Conservation (phyloP, 2,329 filamentous ascomycete species). For the Fusarium sacchari region DNA sequence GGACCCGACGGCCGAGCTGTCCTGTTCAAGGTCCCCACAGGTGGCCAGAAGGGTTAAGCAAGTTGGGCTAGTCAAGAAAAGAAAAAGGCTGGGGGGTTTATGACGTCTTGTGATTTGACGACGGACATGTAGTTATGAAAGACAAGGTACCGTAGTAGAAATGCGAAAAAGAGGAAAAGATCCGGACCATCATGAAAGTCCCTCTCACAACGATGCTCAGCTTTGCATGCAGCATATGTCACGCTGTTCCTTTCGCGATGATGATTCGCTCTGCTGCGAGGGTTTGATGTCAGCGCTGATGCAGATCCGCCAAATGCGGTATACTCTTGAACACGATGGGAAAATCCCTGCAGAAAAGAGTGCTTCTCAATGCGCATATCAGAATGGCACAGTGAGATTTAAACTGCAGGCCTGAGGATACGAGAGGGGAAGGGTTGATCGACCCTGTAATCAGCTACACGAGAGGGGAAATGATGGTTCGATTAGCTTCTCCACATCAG, state of each 20-base stretch:
- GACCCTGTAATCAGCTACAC: constrained; percentile 1
- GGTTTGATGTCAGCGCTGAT: constrained; percentile 20
- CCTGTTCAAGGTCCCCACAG: constrained; percentile 68
- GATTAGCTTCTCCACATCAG: background rate
- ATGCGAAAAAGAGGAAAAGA: constrained; percentile 20
- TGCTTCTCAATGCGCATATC: background rate
- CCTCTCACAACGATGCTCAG: background rate
- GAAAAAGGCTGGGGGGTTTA: background rate
- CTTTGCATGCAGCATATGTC: background rate
- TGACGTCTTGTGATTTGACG: constrained; percentile 31
- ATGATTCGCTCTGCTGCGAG: constrained; percentile 5
- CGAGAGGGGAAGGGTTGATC: constrained; percentile 5
- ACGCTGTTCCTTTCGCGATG: background rate
- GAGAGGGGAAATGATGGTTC: constrained; percentile 15
- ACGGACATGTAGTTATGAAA: constrained; percentile 32
- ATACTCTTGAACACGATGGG: background rate
- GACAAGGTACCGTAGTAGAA: constrained; percentile 11
- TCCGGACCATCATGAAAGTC: background rate
- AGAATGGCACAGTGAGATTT: constrained; percentile 1
- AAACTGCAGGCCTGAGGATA: constrained; percentile 6
- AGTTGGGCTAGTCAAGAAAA: background rate
- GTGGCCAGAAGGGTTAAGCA: constrained; percentile 52
- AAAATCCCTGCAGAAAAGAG: background rate
- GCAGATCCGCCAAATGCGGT: background rate
- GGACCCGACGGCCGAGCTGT: constrained; percentile 64